Conservation (phyloP, 805 yeast species). For the Tetrapisispora namnaoensis region DNA sequence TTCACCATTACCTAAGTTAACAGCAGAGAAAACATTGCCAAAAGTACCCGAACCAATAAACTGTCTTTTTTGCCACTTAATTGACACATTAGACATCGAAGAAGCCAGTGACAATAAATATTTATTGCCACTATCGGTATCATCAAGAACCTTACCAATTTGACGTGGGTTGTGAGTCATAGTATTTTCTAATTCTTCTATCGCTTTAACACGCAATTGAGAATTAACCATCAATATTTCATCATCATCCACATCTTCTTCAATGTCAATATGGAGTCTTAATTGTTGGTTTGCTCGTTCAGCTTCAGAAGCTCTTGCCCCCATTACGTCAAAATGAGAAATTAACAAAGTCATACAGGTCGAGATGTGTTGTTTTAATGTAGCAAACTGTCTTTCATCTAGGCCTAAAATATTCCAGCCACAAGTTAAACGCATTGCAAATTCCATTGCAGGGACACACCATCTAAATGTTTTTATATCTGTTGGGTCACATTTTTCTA, state of each 20-base stretch:
- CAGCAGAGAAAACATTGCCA: constrained; percentile 88
- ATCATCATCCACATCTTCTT: constrained; percentile 44
- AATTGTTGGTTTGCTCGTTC: constrained; percentile 33
- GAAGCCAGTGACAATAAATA: constrained; percentile 80
- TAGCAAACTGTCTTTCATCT: constrained; percentile 63
- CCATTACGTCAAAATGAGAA: constrained; percentile 97
- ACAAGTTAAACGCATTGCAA: constrained; percentile 87
- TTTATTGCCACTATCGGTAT: constrained; percentile 77
- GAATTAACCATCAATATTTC: constrained; percentile 48
- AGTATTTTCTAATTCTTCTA: constrained; percentile 52
- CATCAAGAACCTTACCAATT: constrained; percentile 86
- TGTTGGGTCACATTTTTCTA: constrained; percentile 90
- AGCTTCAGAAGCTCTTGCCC: constrained; percentile 71
- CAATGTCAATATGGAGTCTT: constrained; percentile 27
- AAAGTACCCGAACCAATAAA: constrained; percentile 93
- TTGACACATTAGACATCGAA: constrained; percentile 77
- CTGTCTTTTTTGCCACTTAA: constrained; percentile 95
- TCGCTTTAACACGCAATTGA: constrained; percentile 57
- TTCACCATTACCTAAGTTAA: constrained; percentile 89
- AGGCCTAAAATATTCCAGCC: constrained; percentile 82
- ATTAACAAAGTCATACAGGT: constrained; percentile 89
- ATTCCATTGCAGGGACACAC: constrained; percentile 93
- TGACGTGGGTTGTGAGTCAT: constrained; percentile 34
- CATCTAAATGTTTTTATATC: constrained; percentile 87
- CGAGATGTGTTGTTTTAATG: constrained; percentile 73